A percentile compares a stretch with the other conserved stretches of the same genome.
Conservation (phyloP, 139 green algal genomes). For the Pleodorina starrii region DNA sequence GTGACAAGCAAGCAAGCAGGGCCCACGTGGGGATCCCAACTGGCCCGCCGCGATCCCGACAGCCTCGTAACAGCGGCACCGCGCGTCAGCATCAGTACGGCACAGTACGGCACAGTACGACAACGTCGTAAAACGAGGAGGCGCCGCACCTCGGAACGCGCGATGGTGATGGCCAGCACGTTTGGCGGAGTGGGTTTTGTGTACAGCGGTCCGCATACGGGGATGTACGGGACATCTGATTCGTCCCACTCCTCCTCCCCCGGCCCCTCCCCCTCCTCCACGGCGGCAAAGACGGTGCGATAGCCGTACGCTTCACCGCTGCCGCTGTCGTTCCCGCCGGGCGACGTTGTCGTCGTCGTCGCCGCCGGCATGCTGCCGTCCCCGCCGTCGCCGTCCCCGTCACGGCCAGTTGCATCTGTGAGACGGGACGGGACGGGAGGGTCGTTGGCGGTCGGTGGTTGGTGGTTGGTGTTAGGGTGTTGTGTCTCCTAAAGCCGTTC, state of each 20-base stretch:
- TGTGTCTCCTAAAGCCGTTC: no score
- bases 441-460: no score
- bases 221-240: neutral
- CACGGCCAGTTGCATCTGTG: neutral
- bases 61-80: no score
- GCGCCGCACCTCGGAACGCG: slow-evolving; percentile 34
- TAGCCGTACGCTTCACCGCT: neutral
- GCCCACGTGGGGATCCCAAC: no score
- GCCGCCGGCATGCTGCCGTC: no score
- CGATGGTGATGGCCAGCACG: slow-evolving; percentile 50
- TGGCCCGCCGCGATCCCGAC: no score
- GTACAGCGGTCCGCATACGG: slow-evolving; percentile 58
- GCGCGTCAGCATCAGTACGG: no score
- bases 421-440: no score
- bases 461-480: no score
- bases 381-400: neutral
- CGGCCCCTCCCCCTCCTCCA: neutral
- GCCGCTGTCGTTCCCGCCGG: neutral
- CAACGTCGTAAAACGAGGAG: no score
- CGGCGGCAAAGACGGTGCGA: neutral
- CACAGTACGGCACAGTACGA: no score
- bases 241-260: neutral
- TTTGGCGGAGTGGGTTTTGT: slow-evolving; percentile 59
- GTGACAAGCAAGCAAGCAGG: no score
- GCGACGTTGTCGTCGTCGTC: neutral